Evolutionary conservation across 768 basidiomycete species (phyloP), one percentile per base, ranked within the genome.

Genomic region (Lentinula sp.): DNA sequence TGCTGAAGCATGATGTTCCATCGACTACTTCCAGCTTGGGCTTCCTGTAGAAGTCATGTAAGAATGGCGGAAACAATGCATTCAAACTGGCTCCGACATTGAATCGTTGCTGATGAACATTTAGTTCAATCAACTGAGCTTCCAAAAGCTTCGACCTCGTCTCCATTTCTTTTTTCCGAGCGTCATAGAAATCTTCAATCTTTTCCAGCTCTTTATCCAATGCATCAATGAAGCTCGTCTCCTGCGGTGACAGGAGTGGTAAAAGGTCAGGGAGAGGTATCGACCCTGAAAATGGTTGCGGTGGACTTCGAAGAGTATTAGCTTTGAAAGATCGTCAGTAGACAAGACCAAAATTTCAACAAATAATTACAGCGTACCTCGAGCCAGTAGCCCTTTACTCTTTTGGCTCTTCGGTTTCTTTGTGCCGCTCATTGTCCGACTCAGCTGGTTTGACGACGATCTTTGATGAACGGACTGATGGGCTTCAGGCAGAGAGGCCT

Each of bases 131-230:
- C 16, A 96, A 79, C 68, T 98, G 95, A 45, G 78, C 78, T 61
- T 82, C 80, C 5, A 98, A 73, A 32, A 73, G 51, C 33, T 74
- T 68, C 15, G 78, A 76, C 28, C 78, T 80, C 2, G 69, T 70
- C 4, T 73, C 73, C 84, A 83, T 87, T 73, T 81, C 85, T 50
- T 78, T 79, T 73, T 86, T 94, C 33, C 86, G 81, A 28, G 83
- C 84, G 5, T 81, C 67, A 70, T 92, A 98, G 72, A 99, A 99
- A 0, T 76, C 73, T 62, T 91, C 91, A 12, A 98, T 85, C 71
- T 96, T 97, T 20, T 88, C 85, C 2, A 98, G 76, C 69, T 99
- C 88, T 0, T 69, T 69, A 65, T 97, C 91, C 6, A 98, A 78
- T 23, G 85, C 77, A 2, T 83, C 79, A 62, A 98, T 91, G 75